Percentiles rank a stretch among this genome's conserved stretches.
These are phyloP conservation scores for Pestalotiopsis sp. DNA, from an alignment of 2,329 filamentous ascomycete species.

Conservation along the genomic window DNA sequence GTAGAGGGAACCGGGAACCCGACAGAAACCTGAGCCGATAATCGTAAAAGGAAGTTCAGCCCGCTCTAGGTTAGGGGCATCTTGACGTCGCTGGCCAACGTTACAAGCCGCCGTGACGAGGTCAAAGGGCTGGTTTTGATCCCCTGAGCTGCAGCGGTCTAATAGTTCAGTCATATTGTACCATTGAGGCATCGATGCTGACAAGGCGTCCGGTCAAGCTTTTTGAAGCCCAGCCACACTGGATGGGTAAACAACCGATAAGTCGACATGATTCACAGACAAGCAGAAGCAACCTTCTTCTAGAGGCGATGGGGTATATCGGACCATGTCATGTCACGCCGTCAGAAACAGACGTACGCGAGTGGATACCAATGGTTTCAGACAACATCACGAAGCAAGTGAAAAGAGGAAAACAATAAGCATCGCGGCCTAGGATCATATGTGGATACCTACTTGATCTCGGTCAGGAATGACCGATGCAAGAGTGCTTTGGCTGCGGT, in stretches of 20 bases:
- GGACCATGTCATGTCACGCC: not conserved
- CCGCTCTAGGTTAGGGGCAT: not conserved
- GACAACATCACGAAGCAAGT: not conserved
- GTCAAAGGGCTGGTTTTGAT: not conserved
- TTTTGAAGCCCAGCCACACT: too few species aligned
- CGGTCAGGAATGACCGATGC: not conserved
- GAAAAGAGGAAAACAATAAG: not conserved
- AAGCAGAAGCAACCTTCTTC: not conserved
- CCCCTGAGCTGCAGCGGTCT: not conserved
- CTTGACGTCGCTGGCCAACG: not conserved
- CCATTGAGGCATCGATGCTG: too few species aligned
- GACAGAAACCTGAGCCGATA: not conserved
- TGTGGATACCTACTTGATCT: not conserved
- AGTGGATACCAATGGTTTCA: not conserved
- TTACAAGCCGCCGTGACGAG: not conserved
- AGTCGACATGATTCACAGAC: not conserved
- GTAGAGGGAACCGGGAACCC: not conserved
- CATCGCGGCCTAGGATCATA: not conserved
- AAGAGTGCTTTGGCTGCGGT: not conserved
- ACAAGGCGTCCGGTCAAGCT: too few species aligned
- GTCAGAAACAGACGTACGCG: not conserved
- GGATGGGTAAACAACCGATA: too few species aligned
- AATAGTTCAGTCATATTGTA: too few species aligned
- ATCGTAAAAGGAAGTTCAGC: constrained; percentile 1
- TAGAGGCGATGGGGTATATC: not conserved